These are phyloP conservation scores for Lepiota venenata DNA, from an alignment of 768 basidiomycete species.

Conservation along the genomic window DNA sequence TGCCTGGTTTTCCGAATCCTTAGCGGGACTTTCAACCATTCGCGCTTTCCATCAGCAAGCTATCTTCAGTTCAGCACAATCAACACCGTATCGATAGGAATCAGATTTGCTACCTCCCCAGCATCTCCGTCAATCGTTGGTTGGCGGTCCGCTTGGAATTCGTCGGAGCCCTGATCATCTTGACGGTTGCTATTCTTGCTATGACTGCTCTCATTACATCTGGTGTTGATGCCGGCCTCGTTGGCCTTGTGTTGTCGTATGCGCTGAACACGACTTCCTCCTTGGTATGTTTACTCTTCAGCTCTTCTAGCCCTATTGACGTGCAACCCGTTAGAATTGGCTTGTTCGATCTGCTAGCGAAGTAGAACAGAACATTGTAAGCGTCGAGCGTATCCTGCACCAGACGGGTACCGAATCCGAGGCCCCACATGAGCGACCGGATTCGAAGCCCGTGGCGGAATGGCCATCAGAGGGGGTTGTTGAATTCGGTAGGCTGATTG, in stretches of 20 bases:
- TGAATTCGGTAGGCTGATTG: constrained; percentile 58
- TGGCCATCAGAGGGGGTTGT: constrained; percentile 81
- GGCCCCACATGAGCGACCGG: constrained; percentile 67
- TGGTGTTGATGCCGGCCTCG: constrained; percentile 82
- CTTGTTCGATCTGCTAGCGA: constrained; percentile 80
- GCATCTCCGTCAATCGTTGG: constrained; percentile 80
- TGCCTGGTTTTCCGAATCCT: constrained; percentile 79
- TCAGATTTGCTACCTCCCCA: constrained; percentile 73
- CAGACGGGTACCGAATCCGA: constrained; percentile 75
- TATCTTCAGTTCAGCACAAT: constrained; percentile 65
- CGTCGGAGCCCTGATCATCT: constrained; percentile 77
- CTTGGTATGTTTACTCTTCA: constrained; percentile 45
- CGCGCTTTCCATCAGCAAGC: constrained; percentile 73
- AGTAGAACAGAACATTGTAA: constrained; percentile 89
- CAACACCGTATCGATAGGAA: constrained; percentile 80
- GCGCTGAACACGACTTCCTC: constrained; percentile 82
- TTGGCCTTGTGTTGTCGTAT: constrained; percentile 84
- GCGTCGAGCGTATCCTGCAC: constrained; percentile 83
- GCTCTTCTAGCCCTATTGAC: constrained; percentile 5
- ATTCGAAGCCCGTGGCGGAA: constrained; percentile 41
- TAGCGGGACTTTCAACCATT: constrained; percentile 78
- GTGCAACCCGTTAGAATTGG: constrained; percentile 55
- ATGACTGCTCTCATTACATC: constrained; percentile 69
- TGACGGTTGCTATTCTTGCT: constrained; percentile 65
- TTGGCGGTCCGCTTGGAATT: constrained; percentile 82